Base-by-base conservation (phyloP, 805 yeast genomes). In the Priceomyces castillae region DNA sequence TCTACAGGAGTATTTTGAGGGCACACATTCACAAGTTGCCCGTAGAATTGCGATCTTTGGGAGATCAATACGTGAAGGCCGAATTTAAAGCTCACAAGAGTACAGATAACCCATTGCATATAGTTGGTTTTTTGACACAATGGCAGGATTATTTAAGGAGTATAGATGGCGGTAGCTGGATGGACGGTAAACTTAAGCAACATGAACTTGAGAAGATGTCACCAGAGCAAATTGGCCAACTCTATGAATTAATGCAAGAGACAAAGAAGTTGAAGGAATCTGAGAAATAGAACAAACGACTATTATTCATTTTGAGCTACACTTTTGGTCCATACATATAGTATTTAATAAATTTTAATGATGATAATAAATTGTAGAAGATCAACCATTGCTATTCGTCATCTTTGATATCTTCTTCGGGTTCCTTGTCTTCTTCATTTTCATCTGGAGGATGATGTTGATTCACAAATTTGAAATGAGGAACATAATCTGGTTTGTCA, bases 41-140 rank as follows among this genome's bases (percentile, higher is more conserved):
- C 0, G 62, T 67, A 3, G 80, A 81, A 39, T 84, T 85, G 47
- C 74, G 95, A 45, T 76, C 81, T 41, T 72, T 94, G 17, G 99
- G 99, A 3, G 97, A 94, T 63, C 75, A 80, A 51, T 94, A 94
- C 61, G 96, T 92, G 40, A 86, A 82, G 59, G 78, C 83, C 28
- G 99, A 94, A 67, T 94, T 94, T 71, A 81, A 82, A 54, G 84
- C 90, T 5, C 99, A 94, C 65, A 78, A 81, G 46, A 64, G 71
- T 38, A 77, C 84, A 5, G 96, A 89, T 51, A 90, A 94, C 61
- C 98, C 99, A 2, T 73, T 89, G 18, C 95, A 92, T 58, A 89
- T 94, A 26, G 90, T 94, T 9, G 99, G 97, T 9, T 94, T 94
- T 54, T 72, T 94, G 48, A 81, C 95, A 1, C 84, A 88, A 47